Evolutionary conservation across 306 rosid genomes (phyloP), one percentile per base, ranked within the genome.

Genomic region (Abrus precatorius): DNA sequence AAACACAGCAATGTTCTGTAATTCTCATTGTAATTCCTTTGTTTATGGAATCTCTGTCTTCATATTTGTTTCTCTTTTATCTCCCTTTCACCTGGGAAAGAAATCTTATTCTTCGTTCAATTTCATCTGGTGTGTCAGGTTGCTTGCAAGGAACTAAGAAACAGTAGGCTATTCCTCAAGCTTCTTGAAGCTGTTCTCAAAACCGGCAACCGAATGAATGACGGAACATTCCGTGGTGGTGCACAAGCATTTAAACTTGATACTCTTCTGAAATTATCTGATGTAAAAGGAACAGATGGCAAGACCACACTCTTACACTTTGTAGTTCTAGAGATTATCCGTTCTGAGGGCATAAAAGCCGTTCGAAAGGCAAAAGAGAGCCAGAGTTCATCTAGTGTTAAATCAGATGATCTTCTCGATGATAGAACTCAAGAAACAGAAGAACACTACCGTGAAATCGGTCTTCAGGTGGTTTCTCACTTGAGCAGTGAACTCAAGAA

Each of bases 171-270:
- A 74, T 96, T 96, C 88, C 97, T 92, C 83, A 96, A 96, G 81
- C 97, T 93, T 85, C 90, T 96, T 45, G 99, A 96, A 92, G 99
- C 99, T 56, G 99, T 96, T 89, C 97, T 96, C 48, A 96, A 96
- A 86, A 96, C 99, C n/a, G 99, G 99, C n/a, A 96, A 96, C 80
- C 98, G 99, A 32, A 96, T 96, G 99, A 96, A 96, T 34, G 92
- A 80, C 33, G 99, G 99, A 81, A 96, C 99, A 60, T 96, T 88
- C 79, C 97, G 98, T 50, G 99, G 99, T 34, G 91, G 98, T 75
- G 99, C 99, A 30, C 97, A 88, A 86, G 99, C 99, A 32, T 96
- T 96, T 75, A 96, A 92, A 84, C 96, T 96, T 45, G 98, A 96
- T 80, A 96, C 99, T 7, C 98, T 96, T 32, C 86, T 96, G 84